Conservation (phyloP, 129 eudicot species). For the Flaveria ramosissima region DNA sequence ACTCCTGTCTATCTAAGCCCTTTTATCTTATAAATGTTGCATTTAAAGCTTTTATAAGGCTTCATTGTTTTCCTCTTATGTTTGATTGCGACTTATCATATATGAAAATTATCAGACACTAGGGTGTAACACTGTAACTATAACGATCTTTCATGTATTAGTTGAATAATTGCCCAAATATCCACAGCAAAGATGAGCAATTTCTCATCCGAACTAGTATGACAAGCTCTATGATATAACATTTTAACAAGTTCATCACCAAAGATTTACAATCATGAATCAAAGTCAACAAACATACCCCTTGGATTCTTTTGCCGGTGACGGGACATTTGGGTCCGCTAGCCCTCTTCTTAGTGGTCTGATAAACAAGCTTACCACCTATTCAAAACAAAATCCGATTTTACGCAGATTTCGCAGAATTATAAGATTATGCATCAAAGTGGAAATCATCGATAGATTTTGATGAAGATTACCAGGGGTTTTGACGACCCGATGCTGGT, state of each 20-base stretch:
- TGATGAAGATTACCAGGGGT: slow-evolving; percentile 55
- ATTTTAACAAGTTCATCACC: too few species aligned
- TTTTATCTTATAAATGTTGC: background rate
- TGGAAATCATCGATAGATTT: background rate
- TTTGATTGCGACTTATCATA: background rate
- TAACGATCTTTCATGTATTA: background rate
- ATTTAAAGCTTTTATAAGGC: slow-evolving; percentile 9
- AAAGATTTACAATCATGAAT: background rate
- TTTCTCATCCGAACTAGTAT: too few species aligned
- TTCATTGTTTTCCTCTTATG: slow-evolving; percentile 1
- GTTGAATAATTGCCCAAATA: too few species aligned
- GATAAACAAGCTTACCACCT: slow-evolving; percentile 76
- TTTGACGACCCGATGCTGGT: slow-evolving; percentile 71
- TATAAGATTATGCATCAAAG: background rate
- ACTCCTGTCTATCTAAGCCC: too few species aligned
- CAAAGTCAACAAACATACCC: slow-evolving; percentile 46
- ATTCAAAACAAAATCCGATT: slow-evolving; percentile 12
- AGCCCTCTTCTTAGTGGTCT: slow-evolving; percentile 75
- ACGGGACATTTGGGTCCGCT: slow-evolving; percentile 86
- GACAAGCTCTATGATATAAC: too few species aligned
- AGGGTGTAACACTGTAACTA: background rate
- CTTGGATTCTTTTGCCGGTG: slow-evolving; percentile 85
- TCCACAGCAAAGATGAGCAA: too few species aligned
- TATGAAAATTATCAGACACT: background rate
- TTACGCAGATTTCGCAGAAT: background rate